Evolutionary conservation across 2,329 filamentous ascomycete genomes (phyloP).

Genomic region (Ceratocystis cubensis): DNA sequence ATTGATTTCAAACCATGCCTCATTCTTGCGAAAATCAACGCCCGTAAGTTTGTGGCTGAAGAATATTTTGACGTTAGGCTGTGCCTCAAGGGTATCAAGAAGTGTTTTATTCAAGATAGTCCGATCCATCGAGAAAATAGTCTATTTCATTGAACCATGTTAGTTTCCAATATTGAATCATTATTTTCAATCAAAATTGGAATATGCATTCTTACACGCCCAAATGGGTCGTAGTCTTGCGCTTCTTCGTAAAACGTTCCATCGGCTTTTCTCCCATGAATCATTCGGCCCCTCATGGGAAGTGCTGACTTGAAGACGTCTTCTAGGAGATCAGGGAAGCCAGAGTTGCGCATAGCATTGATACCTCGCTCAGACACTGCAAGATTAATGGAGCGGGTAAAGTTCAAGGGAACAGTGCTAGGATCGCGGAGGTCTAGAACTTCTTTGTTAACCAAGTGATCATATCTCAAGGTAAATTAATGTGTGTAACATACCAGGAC

Average conservation of each 20-base stretch:
- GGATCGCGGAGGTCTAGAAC: constrained; percentile 69
- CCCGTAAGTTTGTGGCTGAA: constrained; percentile 92
- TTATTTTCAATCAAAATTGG: neutral
- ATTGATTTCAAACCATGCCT: constrained; percentile 72
- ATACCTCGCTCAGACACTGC: constrained; percentile 90
- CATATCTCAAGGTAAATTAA: neutral
- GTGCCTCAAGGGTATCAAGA: constrained; percentile 66
- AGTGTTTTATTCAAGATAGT: constrained; percentile 70
- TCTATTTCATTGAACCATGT: constrained; percentile 47
- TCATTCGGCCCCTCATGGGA: constrained; percentile 94
- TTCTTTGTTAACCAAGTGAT: neutral
- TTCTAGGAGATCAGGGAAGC: constrained; percentile 54
- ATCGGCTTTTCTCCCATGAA: constrained; percentile 56
- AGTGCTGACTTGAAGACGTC: constrained; percentile 66
- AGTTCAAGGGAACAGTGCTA: constrained; percentile 74
- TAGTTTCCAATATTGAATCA: neutral
- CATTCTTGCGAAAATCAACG: constrained; percentile 65
- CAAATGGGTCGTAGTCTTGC: constrained; percentile 85
- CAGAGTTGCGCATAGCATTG: constrained; percentile 65
- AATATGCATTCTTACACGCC: constrained; percentile 49
- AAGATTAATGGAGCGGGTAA: constrained; percentile 96
- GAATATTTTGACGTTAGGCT: constrained; percentile 81
- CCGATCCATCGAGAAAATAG: constrained; percentile 76
- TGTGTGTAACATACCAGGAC: constrained; percentile 56
- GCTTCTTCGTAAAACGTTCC: constrained; percentile 61